phyloP scores from a whole-genome alignment of 164 flowering plant species.

The Vitis amurensis region DNA sequence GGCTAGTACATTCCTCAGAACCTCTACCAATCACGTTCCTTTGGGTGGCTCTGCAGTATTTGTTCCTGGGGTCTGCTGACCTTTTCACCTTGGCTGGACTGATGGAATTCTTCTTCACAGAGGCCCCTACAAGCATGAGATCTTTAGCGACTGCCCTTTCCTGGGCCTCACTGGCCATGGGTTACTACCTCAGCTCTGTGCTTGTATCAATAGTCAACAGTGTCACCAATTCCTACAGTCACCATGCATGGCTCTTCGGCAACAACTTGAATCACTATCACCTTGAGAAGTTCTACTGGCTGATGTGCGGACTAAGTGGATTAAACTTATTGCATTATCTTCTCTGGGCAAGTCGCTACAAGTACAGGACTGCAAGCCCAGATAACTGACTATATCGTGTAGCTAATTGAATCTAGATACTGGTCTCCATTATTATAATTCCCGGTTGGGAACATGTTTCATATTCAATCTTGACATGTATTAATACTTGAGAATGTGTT shows the following conservation, averaged over 20 bases:
- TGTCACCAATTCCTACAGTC: constrained; percentile 31
- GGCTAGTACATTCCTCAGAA: constrained; percentile 37
- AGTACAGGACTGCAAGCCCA: constrained; percentile 38
- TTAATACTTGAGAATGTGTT: too few relatives aligned
- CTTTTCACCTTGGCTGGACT: constrained; percentile 84
- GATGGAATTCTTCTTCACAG: constrained; percentile 89
- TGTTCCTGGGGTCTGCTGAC: constrained; percentile 87
- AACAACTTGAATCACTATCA: constrained; percentile 68
- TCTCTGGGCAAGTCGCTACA: constrained; percentile 68
- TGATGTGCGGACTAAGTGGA: constrained; percentile 65
- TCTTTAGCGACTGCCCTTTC: constrained; percentile 84
- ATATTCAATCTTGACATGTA: too few relatives aligned
- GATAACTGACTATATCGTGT: too few relatives aligned
- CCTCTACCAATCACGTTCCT: constrained; percentile 74
- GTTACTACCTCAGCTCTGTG: constrained; percentile 81
- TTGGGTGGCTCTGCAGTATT: constrained; percentile 79
- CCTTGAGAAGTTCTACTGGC: constrained; percentile 80
- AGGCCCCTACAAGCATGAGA: constrained; percentile 82
- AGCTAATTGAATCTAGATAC: too few relatives aligned
- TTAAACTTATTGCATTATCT: constrained; percentile 73
- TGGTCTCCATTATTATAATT: too few relatives aligned
- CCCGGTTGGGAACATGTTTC: too few relatives aligned
- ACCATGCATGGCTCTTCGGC: constrained; percentile 68
- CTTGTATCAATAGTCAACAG: constrained; percentile 63
- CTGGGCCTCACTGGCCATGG: constrained; percentile 81